Conservation (phyloP, 116 monocot species). For the Dioscorea cayenensis region DNA sequence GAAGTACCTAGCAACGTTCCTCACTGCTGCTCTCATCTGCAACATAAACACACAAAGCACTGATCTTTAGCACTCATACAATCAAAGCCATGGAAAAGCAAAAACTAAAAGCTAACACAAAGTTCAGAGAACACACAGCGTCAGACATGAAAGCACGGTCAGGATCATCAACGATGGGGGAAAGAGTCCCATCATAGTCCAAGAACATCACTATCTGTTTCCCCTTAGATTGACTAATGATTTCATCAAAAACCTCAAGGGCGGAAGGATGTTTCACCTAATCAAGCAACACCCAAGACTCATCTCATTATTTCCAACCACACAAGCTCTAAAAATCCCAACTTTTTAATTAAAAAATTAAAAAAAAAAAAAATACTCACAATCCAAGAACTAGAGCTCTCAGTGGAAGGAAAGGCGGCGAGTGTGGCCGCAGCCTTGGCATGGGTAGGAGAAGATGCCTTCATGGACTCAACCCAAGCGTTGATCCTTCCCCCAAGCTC, state of each 20-base stretch:
- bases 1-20: conserved; percentile 56
- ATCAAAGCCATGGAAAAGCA: neutral
- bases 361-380: too few relatives aligned
- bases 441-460: conserved; percentile 40
- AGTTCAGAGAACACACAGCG: conserved; percentile 29
- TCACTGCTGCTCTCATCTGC: conserved; percentile 86
- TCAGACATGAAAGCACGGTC: conserved; percentile 80
- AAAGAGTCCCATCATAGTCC: conserved; percentile 92
- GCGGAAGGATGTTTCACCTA: conserved; percentile 60
- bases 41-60: neutral
- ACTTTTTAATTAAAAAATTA: neutral
- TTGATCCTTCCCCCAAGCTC: conserved; percentile 11
- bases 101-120: neutral
- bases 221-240: conserved; percentile 38
- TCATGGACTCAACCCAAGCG: conserved; percentile 39
- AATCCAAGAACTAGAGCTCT: conserved; percentile 5
- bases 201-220: conserved; percentile 88
- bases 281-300: neutral
- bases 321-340: neutral
- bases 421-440: neutral
- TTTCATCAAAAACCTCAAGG: conserved; percentile 64
- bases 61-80: neutral
- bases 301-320: neutral
- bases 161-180: conserved; percentile 90
- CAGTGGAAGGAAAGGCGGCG: neutral